A percentile compares a stretch with the other conserved stretches of the same genome.
These are phyloP conservation scores for Pseudogymnoascus sp. DNA, from an alignment of 2,329 filamentous ascomycete species.

Conservation along the genomic window DNA sequence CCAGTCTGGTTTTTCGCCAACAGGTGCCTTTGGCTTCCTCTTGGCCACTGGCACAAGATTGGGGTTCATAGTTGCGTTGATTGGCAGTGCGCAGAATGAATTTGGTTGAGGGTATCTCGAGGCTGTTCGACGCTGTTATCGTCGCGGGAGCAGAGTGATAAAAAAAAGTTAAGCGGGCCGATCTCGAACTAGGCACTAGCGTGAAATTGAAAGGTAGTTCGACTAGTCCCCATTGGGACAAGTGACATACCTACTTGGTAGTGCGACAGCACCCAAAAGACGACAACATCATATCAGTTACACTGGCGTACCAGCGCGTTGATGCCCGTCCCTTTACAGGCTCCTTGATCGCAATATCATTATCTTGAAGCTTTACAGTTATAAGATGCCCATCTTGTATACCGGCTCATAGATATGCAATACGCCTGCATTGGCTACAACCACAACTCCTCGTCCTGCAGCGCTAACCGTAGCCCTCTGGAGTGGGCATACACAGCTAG, in stretches of 20 bases:
- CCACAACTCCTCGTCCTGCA: not conserved
- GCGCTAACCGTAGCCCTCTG: not conserved
- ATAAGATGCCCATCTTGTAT: constrained; percentile 5
- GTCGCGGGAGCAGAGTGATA: not conserved
- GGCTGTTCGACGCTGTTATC: not conserved
- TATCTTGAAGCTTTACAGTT: constrained; percentile 1
- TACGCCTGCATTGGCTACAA: constrained; percentile 3
- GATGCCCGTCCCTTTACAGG: not conserved
- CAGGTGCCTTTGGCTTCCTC: constrained; percentile 19
- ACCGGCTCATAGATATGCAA: constrained; percentile 3
- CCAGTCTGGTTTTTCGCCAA: constrained; percentile 24
- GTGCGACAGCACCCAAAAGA: constrained; percentile 1
- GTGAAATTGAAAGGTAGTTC: not conserved
- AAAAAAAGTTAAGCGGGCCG: constrained; percentile 7
- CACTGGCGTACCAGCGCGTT: constrained; percentile 2
- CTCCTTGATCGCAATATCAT: not conserved
- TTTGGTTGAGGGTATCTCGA: not conserved
- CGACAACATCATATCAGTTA: constrained; percentile 9
- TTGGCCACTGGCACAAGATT: constrained; percentile 28
- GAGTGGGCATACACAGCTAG: constrained; percentile 20
- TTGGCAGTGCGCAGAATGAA: not conserved
- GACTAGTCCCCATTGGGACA: not conserved
- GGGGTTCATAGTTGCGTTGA: constrained; percentile 18
- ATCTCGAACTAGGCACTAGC: not conserved
- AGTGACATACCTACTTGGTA: constrained; percentile 8